Conservation (phyloP, 2,329 filamentous ascomycete genomes). For the Sporothrix sp. region DNA sequence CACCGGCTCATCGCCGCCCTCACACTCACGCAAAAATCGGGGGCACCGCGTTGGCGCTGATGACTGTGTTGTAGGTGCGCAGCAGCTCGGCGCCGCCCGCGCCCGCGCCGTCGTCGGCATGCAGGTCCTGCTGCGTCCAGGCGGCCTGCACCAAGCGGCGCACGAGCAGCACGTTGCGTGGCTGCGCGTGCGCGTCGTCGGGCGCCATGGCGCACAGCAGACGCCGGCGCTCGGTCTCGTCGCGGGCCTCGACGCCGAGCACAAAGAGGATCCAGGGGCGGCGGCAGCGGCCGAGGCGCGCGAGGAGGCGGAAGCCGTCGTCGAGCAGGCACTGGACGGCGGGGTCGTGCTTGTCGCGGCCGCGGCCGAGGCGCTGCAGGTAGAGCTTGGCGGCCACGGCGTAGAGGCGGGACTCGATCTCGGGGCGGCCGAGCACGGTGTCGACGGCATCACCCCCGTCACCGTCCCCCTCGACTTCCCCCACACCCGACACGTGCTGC, state of each 20-base stretch:
- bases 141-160: conserved; percentile 9
- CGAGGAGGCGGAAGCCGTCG: not conserved
- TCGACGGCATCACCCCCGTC: too few relatives aligned
- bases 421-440: too few relatives aligned
- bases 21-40: conserved; percentile 6
- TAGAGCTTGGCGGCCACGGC: conserved; percentile 12
- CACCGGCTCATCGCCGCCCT: not conserved
- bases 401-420: conserved; percentile 7
- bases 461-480: not conserved
- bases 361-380: conserved; percentile 10
- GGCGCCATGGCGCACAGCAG: conserved; percentile 1
- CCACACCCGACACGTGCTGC: conserved; percentile 8
- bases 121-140: conserved; percentile 14
- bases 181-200: not conserved
- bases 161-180: conserved; percentile 8
- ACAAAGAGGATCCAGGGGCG: conserved; percentile 16
- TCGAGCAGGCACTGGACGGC: not conserved
- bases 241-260: conserved; percentile 15
- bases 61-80: conserved; percentile 12
- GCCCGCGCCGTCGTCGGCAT: not conserved
- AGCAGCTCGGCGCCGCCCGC: not conserved
- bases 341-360: not conserved
- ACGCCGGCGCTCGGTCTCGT: conserved; percentile 11
- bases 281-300: not conserved
- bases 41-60: conserved; percentile 15